These are phyloP conservation scores for Chloris gayana DNA, from an alignment of 176 grass and related monocot species.

Conservation along the genomic window DNA sequence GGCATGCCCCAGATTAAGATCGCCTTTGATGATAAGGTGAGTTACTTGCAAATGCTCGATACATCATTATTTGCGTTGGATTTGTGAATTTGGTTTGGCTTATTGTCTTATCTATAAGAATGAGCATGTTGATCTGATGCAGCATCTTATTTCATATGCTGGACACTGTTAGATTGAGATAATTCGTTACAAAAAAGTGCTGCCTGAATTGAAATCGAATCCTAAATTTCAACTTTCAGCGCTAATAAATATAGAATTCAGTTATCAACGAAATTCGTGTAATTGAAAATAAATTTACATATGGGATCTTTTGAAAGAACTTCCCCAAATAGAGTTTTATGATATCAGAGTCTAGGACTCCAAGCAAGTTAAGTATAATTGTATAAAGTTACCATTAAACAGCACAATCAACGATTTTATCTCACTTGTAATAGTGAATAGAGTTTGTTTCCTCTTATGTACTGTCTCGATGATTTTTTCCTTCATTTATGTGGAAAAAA, in stretches of 20 bases:
- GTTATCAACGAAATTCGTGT: neutral
- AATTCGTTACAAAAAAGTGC: neutral
- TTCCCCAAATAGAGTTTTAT: neutral
- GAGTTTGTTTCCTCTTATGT: neutral
- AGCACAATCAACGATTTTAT: neutral
- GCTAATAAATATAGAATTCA: neutral
- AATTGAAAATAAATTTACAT: conserved; percentile 8
- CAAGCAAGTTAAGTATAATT: too few relatives aligned
- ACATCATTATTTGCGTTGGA: neutral
- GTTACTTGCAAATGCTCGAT: neutral
- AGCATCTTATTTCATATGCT: neutral
- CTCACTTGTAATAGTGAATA: conserved; percentile 4
- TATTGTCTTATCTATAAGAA: neutral
- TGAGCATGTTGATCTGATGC: neutral
- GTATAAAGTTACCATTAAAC: too few relatives aligned
- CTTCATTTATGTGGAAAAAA: neutral
- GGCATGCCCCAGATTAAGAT: conserved; percentile 60
- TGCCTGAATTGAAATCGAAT: neutral
- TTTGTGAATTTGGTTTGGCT: conserved; percentile 2
- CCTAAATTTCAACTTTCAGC: neutral
- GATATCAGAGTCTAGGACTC: too few relatives aligned
- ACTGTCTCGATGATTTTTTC: neutral
- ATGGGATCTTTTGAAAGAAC: neutral
- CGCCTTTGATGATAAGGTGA: conserved; percentile 66
- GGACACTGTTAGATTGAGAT: neutral